A percentile compares a stretch with the other conserved stretches of the same genome.
Evolutionary conservation across 306 rosid genomes (phyloP).

Genomic region (Albizia julibrissin): DNA sequence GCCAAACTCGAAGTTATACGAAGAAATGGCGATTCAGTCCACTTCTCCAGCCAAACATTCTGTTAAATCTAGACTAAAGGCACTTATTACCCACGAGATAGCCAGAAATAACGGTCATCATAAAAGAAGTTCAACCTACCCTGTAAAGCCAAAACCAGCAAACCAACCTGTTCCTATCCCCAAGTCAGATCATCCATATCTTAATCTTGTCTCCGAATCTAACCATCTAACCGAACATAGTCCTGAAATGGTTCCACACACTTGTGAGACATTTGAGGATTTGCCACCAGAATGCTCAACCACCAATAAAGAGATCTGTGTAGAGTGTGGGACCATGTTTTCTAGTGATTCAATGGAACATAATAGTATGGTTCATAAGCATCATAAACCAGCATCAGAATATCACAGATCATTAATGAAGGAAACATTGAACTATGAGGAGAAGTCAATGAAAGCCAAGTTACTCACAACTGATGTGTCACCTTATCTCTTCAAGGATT

Average conservation of each 20-base stretch:
- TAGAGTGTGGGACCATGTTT: conserved; percentile 36
- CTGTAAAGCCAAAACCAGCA: conserved; percentile 35
- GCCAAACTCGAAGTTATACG: conserved; percentile 17
- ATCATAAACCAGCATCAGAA: neutral
- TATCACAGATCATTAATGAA: neutral
- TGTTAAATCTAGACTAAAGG: conserved; percentile 51
- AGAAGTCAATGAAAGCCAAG: conserved; percentile 45
- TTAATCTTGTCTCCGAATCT: conserved; percentile 41
- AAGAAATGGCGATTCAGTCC: conserved; percentile 29
- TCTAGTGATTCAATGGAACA: neutral
- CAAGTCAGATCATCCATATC: conserved; percentile 33
- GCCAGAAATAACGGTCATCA: conserved; percentile 46
- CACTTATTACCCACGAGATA: conserved; percentile 53
- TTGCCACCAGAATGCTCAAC: conserved; percentile 29
- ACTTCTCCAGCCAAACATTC: conserved; percentile 40
- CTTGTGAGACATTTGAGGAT: conserved; percentile 29
- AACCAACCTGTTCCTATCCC: conserved; percentile 34
- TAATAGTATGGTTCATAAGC: conserved; percentile 34
- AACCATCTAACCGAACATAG: conserved; percentile 25
- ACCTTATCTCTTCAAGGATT: conserved; percentile 53
- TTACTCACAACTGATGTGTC: conserved; percentile 54
- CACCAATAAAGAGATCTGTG: conserved; percentile 22
- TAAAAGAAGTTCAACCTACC: conserved; percentile 61
- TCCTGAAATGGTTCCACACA: conserved; percentile 30
- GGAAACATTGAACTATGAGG: conserved; percentile 22